phyloP scores from a whole-genome alignment of 768 basidiomycete species.

The Suillus subalutaceus region DNA sequence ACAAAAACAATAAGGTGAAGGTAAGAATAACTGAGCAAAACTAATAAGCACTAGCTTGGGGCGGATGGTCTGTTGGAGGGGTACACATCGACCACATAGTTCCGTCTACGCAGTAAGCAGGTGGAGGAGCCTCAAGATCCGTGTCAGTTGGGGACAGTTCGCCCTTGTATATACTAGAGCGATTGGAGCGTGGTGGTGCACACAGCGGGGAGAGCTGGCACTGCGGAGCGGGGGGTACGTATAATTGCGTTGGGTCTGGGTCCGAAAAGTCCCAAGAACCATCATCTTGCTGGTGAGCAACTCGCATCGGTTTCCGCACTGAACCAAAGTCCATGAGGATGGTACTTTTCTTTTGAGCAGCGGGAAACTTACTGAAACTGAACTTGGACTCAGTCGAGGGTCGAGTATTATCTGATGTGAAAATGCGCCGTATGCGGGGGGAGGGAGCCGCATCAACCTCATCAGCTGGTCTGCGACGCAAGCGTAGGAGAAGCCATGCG shows the following conservation, averaged over 20 bases:
- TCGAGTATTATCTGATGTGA: slow-evolving; percentile 18
- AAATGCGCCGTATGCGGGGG: slow-evolving; percentile 7
- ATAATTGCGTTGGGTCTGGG: slow-evolving; percentile 18
- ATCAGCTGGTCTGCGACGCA: slow-evolving; percentile 17
- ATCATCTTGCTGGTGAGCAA: slow-evolving; percentile 22
- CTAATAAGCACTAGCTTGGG: not conserved
- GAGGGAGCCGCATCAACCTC: not conserved
- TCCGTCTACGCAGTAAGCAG: slow-evolving; percentile 26
- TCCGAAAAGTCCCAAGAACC: slow-evolving; percentile 36
- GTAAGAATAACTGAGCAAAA: not conserved
- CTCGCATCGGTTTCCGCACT: slow-evolving; percentile 31
- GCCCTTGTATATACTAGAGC: slow-evolving; percentile 26
- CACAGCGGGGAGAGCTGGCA: not conserved
- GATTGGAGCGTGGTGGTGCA: slow-evolving; percentile 16
- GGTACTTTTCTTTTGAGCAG: not conserved
- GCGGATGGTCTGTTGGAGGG: slow-evolving; percentile 2
- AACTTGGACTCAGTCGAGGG: slow-evolving; percentile 31
- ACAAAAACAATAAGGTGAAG: not conserved
- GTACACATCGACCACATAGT: slow-evolving; percentile 11
- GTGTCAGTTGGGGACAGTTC: slow-evolving; percentile 15
- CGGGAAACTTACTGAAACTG: slow-evolving; percentile 25
- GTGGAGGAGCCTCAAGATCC: slow-evolving; percentile 30
- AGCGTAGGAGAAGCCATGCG: slow-evolving; percentile 28
- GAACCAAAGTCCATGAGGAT: not conserved
- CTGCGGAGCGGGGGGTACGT: slow-evolving; percentile 8